A percentile compares a stretch with the other conserved stretches of the same genome.
Evolutionary conservation across 139 green algal species (phyloP).

Genomic region (Astrephomene gubernaculifera): DNA sequence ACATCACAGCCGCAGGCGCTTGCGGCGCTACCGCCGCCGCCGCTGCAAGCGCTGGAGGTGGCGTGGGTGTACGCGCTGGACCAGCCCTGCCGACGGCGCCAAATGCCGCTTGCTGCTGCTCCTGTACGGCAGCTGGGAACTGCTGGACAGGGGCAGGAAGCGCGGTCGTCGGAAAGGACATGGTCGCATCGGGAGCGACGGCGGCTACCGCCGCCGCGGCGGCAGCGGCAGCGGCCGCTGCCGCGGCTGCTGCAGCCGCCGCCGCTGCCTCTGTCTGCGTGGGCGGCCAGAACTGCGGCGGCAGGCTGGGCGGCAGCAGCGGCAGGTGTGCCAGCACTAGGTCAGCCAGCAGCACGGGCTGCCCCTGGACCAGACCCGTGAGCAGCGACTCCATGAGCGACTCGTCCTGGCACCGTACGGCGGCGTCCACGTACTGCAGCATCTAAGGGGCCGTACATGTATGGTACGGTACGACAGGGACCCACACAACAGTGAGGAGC

Average conservation of each 20-base stretch:
- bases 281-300: slow-evolving; percentile 11
- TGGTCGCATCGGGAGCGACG: too few relatives aligned
- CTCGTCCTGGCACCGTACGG: slow-evolving; percentile 16
- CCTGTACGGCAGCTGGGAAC: neutral
- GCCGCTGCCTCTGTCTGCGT: neutral
- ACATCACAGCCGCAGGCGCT: neutral
- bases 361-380: slow-evolving; percentile 15
- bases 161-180: neutral
- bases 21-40: neutral
- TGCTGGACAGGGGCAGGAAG: neutral
- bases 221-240: neutral
- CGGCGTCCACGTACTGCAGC: slow-evolving; percentile 31
- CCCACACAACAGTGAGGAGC: too few relatives aligned
- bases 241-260: neutral
- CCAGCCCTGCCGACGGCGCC: neutral
- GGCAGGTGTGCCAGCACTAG: slow-evolving; percentile 36
- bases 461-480: too few relatives aligned
- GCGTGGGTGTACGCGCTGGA: neutral
- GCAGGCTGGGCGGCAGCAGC: slow-evolving; percentile 18
- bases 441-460: too few relatives aligned
- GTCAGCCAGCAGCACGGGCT: slow-evolving; percentile 38
- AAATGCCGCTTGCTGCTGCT: neutral
- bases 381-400: slow-evolving; percentile 31
- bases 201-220: neutral
- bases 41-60: neutral